Base-by-base conservation (phyloP, 805 yeast genomes). In the Metschnikowia aberdeeniae region DNA sequence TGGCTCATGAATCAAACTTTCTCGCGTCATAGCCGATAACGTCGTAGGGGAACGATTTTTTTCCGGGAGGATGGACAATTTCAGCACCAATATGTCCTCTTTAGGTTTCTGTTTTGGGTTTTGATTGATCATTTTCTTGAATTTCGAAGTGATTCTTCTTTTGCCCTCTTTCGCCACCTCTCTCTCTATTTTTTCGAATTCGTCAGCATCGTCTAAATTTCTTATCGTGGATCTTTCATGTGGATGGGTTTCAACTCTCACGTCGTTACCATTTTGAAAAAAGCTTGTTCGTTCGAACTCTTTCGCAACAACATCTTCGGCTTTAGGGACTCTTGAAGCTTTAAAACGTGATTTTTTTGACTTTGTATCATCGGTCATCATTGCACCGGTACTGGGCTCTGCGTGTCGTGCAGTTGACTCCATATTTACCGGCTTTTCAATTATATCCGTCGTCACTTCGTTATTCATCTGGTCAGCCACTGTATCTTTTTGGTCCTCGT, bases 111-210 rank as follows among this genome's bases (percentile, higher is more conserved):
- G 51, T 12, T 27, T 37, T 32, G 43, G 43, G 32, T 40, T 40
- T 26, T 40, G 43, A 33, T 11, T 12, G n/a, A 34, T 42, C 58
- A 50, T 49, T 17, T 38, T 46, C 28, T 40, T 52, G 27, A 50
- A 56, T n/a, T 40, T 33, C 12, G 56, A 51, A 5, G 26, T 29
- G 30, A 30, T 42, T 28, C 39, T 19, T 27, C 34, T 47, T 14
- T 31, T 26, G 8, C 36, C 22, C 3, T 38, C 40, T 5, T 19
- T 29, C 7, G 12, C n/a, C 22, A 46, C 14, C 17, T 43, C 36
- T 4, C 34, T 24, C 20, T 35, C 33, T 42, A 46, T 31, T n/a
- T 26, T 13, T 6, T 30, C 38, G n/a, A 46, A 37, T 13, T 29
- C 40, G 30, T 29, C 40, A 19, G 26, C n/a, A 6, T 37, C 34